Conservation (phyloP, 495 filamentous ascomycete genomes). For the Rhypophila decipiens region DNA sequence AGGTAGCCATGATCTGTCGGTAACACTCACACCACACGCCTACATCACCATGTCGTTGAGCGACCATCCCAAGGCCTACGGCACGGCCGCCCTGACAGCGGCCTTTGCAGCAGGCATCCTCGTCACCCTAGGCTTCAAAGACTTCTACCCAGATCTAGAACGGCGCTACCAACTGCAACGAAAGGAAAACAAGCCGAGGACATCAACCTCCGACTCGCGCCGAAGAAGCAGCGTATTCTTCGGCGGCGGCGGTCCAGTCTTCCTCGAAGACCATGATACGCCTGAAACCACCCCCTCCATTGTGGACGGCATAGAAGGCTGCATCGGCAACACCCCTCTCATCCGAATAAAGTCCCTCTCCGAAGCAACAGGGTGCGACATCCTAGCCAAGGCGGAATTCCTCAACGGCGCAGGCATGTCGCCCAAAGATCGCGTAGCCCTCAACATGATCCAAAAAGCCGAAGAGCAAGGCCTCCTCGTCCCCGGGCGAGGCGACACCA, state of each 20-base stretch:
- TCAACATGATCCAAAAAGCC: constrained; percentile 80
- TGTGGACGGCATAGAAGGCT: constrained; percentile 76
- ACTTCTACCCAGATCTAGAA: constrained; percentile 65
- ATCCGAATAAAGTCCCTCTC: constrained; percentile 83
- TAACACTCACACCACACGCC: neutral
- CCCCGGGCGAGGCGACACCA: constrained; percentile 78
- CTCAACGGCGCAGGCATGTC: constrained; percentile 93
- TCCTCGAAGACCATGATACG: constrained; percentile 47
- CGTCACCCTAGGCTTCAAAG: constrained; percentile 67
- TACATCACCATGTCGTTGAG: constrained; percentile 41
- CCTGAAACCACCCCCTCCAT: constrained; percentile 19
- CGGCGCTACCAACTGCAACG: constrained; percentile 46
- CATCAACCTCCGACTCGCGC: constrained; percentile 5
- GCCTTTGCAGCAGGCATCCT: constrained; percentile 71
- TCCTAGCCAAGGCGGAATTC: constrained; percentile 94
- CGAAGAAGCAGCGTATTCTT: constrained; percentile 30
- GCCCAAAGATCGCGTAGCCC: constrained; percentile 90
- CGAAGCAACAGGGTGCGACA: constrained; percentile 85
- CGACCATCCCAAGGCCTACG: constrained; percentile 49
- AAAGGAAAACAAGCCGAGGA: constrained; percentile 4
- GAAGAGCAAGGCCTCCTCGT: constrained; percentile 71
- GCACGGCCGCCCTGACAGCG: constrained; percentile 52
- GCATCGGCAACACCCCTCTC: constrained; percentile 90
- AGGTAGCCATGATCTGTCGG: neutral
- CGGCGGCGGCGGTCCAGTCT: constrained; percentile 39